Evolutionary conservation across 1,139 yeast species (phyloP), one percentile per base, ranked within the genome.

Genomic region (Debaryomyces sp.): DNA sequence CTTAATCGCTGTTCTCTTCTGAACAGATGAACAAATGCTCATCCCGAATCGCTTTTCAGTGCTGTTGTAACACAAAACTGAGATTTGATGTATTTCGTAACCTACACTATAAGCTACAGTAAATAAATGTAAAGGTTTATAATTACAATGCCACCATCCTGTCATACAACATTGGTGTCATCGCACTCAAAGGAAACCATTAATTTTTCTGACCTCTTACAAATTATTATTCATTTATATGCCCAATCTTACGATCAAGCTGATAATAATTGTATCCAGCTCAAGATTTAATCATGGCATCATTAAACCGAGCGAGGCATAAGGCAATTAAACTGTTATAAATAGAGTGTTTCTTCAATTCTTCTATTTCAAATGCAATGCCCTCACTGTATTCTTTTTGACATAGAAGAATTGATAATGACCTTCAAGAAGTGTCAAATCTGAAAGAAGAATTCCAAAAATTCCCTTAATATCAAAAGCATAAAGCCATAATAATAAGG

Each of bases 131-230:
- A 54, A 74, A 75, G 85, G 75, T 74, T 75, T 75, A 77, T 82
- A 85, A 86, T 85, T 86, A 82, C 91, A 83, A 80, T 77, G 71
- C 66, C 82, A 78, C 81, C 88, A 79, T 77, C 68, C 76, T 77
- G 72, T 55, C 46, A 34, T 43, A 57, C 59, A 62, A 62, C 78
- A 78, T 71, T 75, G 85, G 80, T 76, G 83, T 67, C 73, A 80
- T 75, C 89, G 92, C 80, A 86, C 91, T 86, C 92, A 86, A 85
- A 82, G 73, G 66, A 70, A 82, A 75, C 78, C 83, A 63, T 64
- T 55, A 42, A 46, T 82, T 66, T 49, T 53, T 85, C 50, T 85
- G 62, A 88, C 91, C 91, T 79, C 65, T 80, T 84, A 67, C 73
- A 50, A 43, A 32, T 50, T 42, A 41, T 24, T 41, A 15, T 32